Evolutionary conservation across 225 moss, liverwort and hornwort genomes (phyloP), one percentile per base, ranked within the genome.

Genomic region (Anthoceros angustus): DNA sequence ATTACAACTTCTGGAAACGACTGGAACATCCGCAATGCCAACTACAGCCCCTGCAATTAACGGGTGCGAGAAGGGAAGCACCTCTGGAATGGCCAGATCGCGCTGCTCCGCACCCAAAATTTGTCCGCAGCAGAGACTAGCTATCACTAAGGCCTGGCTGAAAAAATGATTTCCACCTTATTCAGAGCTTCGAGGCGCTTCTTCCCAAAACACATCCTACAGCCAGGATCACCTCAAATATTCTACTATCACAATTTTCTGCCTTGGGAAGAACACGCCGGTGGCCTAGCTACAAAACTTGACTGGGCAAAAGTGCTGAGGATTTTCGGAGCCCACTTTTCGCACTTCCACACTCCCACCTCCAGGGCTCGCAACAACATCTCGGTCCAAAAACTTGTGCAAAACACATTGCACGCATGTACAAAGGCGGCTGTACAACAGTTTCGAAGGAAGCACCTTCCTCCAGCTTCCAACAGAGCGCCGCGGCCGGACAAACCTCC

Each of bases 21-120:
- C n/a, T 32, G 32, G 4, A 23, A 55, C 39, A 64, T 20, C 70
- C 63, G 39, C 42, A 7, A 9, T 18, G 55, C 8, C 10, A 20
- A 55, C 18, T 18, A 20, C 4, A 55, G n/a, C 55, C 55, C 18
- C 18, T 42, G 42, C 43, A 25, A 63, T 42, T 23, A 20, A 25
- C 64, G 41, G 23, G 39, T 69, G 43, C 16, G 23, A 12, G 60
- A 40, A 9, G 62, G 69, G 41, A 10, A 40, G 62, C 20, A 42
- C 62, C 69, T 69, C 69, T 45, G 70, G 63, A 70, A 64, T 70
- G 63, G 63, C 70, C 70, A 70, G 70, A 70, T 63, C 12, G 46
- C 42, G 14, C 15, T 25, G 25, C 38, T 55, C 55, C 55, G 55
- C 55, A 55, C 16, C 10, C 46, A 55, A 55, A 55, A 7, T 55